Evolutionary conservation across 352 stramenopile genomes (phyloP).

Genomic region (Globisporangium mamillatum): DNA sequence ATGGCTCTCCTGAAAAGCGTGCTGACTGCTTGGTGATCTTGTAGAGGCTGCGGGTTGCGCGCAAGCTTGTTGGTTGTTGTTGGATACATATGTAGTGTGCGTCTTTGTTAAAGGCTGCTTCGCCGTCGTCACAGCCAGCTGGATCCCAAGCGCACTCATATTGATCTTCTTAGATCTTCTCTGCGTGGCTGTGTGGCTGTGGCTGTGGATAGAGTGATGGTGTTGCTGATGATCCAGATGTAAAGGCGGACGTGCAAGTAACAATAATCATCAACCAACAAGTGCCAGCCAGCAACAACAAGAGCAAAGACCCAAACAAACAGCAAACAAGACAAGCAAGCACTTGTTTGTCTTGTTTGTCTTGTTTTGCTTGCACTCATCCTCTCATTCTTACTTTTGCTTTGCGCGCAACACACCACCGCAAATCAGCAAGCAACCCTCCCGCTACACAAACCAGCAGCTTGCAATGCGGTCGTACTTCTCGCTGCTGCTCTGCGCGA

Average conservation of each 20-base stretch:
- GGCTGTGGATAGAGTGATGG: not conserved
- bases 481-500: constrained; percentile 12
- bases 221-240: constrained; percentile 1
- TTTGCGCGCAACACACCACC: not conserved
- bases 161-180: not conserved
- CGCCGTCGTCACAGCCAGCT: not conserved
- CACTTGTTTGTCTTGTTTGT: not conserved
- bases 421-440: not conserved
- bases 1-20: no score
- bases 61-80: no score
- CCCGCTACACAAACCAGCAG: not conserved
- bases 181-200: not conserved
- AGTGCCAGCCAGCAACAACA: no score
- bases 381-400: constrained; percentile 14
- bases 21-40: no score
- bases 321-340: no score
- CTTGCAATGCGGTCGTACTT: constrained; percentile 10
- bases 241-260: constrained; percentile 2
- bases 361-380: not conserved
- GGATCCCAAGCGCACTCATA: not conserved
- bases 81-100: no score
- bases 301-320: no score
- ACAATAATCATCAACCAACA: not conserved
- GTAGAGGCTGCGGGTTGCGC: no score
- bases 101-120: no score